Percentiles rank a stretch among this genome's conserved stretches.
These are phyloP conservation scores for Tephrocybe sp. DNA, from an alignment of 768 basidiomycete species.

Conservation along the genomic window DNA sequence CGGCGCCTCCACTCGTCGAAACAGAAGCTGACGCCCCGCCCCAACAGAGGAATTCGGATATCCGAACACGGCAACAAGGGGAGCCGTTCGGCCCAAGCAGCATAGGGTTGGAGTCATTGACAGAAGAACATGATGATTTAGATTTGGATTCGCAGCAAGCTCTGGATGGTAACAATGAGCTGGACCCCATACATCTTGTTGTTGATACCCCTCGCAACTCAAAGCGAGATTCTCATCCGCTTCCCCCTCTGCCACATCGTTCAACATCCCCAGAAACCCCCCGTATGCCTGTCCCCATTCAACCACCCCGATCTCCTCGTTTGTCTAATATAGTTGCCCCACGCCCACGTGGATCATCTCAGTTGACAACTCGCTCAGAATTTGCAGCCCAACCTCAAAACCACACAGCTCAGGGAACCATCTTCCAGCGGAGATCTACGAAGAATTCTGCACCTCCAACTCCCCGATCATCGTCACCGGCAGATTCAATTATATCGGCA, in stretches of 20 bases:
- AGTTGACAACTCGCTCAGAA: constrained; percentile 39
- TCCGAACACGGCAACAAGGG: constrained; percentile 39
- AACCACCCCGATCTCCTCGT: constrained; percentile 48
- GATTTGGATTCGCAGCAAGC: constrained; percentile 23
- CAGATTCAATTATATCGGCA: constrained; percentile 43
- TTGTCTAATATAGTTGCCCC: constrained; percentile 37
- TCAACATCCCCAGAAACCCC: constrained; percentile 28
- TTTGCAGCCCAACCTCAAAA: constrained; percentile 34
- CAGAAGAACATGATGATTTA: constrained; percentile 54
- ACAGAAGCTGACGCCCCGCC: constrained; percentile 27
- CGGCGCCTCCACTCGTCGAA: constrained; percentile 45
- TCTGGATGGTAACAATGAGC: constrained; percentile 23
- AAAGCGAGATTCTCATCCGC: constrained; percentile 58
- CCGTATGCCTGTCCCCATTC: constrained; percentile 20
- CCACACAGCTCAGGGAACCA: constrained; percentile 62
- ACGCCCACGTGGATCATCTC: constrained; percentile 60
- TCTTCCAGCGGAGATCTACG: constrained; percentile 59
- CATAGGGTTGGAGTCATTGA: constrained; percentile 55
- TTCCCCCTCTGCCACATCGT: constrained; percentile 64
- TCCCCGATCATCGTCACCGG: constrained; percentile 49
- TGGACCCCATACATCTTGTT: constrained; percentile 28
- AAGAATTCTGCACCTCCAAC: constrained; percentile 65
- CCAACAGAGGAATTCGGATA: constrained; percentile 32
- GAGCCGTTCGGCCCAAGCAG: constrained; percentile 52
- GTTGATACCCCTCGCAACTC: constrained; percentile 41